phyloP scores from a whole-genome alignment of 1,139 yeast genomes.

The Magnusiomyces ingens region DNA sequence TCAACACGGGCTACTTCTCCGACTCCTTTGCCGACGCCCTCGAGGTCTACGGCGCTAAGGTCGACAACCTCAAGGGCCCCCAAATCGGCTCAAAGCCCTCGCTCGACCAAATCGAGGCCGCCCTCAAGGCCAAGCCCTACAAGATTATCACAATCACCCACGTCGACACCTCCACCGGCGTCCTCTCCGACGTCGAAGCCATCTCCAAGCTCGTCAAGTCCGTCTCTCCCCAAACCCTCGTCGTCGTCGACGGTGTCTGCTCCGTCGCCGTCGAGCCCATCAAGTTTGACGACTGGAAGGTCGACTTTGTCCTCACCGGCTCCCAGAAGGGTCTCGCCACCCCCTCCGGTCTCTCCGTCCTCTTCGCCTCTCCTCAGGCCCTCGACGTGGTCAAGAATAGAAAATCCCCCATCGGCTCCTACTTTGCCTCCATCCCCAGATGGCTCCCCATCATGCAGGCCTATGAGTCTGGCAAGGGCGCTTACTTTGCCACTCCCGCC shows the following conservation, averaged over 20 bases:
- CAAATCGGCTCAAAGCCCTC: conserved; percentile 68
- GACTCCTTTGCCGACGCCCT: conserved; percentile 81
- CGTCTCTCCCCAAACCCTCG: conserved; percentile 70
- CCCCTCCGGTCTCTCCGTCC: conserved; percentile 84
- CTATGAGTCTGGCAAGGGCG: conserved; percentile 74
- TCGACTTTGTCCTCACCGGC: conserved; percentile 83
- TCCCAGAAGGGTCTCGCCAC: conserved; percentile 95
- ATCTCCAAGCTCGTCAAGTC: conserved; percentile 56
- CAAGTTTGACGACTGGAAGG: conserved; percentile 83
- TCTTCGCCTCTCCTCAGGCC: conserved; percentile 72
- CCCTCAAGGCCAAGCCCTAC: conserved; percentile 49
- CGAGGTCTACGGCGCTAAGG: conserved; percentile 66
- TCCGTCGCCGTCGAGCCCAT: conserved; percentile 84
- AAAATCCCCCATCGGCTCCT: conserved; percentile 53
- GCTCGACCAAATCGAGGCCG: conserved; percentile 48
- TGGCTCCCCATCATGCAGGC: conserved; percentile 90
- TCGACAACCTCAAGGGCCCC: conserved; percentile 52
- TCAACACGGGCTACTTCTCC: conserved; percentile 90
- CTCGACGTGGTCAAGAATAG: conserved; percentile 47
- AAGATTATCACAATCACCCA: conserved; percentile 80
- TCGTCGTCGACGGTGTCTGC: conserved; percentile 91
- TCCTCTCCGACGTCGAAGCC: conserved; percentile 62
- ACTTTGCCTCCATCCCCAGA: conserved; percentile 69
- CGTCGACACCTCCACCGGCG: conserved; percentile 95
- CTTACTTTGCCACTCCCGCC: conserved; percentile 93